These are phyloP conservation scores for Leishmania mexicana DNA, from an alignment of 208 protist genomes.

Conservation along the genomic window DNA sequence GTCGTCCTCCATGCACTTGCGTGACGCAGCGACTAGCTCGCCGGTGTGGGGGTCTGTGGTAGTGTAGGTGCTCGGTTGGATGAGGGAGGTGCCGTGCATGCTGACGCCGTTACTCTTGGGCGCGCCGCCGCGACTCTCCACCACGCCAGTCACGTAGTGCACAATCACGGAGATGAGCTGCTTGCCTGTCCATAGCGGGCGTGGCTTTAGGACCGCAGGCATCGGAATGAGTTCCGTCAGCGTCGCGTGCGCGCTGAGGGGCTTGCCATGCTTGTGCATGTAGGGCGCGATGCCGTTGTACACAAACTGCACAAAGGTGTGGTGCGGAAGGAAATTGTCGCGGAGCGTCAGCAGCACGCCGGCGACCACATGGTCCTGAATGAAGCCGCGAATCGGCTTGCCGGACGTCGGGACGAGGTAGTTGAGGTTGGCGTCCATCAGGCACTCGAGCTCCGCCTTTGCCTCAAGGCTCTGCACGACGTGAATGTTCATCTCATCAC, in stretches of 20 bases:
- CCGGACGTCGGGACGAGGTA: conserved; percentile 96
- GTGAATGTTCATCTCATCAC: conserved; percentile 99
- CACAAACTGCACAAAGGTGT: conserved; percentile 95
- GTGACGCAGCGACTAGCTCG: conserved; percentile 37
- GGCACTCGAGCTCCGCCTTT: conserved; percentile 93
- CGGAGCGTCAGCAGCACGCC: conserved; percentile 96
- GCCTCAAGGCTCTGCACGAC: conserved; percentile 97
- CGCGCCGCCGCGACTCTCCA: conserved; percentile 21
- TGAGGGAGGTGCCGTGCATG: conserved; percentile 86
- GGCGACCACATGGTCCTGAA: conserved; percentile 99
- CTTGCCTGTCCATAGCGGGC: conserved; percentile 97
- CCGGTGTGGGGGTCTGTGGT: conserved; percentile 53
- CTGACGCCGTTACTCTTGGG: conserved; percentile 67
- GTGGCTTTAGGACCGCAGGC: conserved; percentile 96
- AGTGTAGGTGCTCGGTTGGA: conserved; percentile 76
- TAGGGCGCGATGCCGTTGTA: conserved; percentile 91
- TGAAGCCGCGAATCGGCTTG: conserved; percentile 99
- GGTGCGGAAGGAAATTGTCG: conserved; percentile 96
- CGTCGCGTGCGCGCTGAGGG: conserved; percentile 39
- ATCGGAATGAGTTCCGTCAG: conserved; percentile 79
- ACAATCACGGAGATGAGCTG: conserved; percentile 95
- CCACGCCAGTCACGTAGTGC: conserved; percentile 72
- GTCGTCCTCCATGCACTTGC: conserved; percentile 69
- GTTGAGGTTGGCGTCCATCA: conserved; percentile 97
- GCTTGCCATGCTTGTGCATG: conserved; percentile 57